These are phyloP conservation scores for Linum usitatissimum DNA, from an alignment of 345 rosid genomes.

Conservation along the genomic window DNA sequence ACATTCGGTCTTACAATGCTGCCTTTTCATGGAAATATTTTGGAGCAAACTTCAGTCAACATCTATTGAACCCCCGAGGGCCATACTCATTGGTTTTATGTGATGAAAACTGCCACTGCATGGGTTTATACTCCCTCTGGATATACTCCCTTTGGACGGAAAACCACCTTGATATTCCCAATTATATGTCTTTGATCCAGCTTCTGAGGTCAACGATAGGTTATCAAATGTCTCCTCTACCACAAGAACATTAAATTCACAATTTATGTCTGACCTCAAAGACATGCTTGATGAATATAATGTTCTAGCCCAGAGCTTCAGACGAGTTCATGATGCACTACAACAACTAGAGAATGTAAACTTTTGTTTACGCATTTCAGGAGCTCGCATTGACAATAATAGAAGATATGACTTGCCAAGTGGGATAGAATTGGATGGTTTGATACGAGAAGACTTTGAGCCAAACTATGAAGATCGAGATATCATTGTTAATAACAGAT, in stretches of 20 bases:
- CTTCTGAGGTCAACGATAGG: background rate
- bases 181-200: background rate
- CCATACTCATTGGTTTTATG: background rate
- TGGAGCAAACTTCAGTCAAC: background rate
- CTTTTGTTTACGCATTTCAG: background rate
- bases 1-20: background rate
- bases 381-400: background rate
- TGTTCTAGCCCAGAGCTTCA: background rate
- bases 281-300: too few relatives aligned
- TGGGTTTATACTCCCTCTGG: background rate
- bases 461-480: background rate
- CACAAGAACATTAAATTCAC: background rate
- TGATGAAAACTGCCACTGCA: background rate
- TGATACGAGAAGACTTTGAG: background rate
- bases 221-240: background rate
- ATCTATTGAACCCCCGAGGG: background rate
- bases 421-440: background rate
- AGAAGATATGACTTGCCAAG: background rate
- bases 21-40: background rate
- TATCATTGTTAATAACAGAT: too few relatives aligned
- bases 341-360: background rate
- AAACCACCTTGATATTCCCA: too few relatives aligned
- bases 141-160: background rate
- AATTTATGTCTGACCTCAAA: background rate
- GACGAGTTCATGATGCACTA: background rate